These are phyloP conservation scores for Hylodesmum podocarpum DNA, from an alignment of 306 rosid species.

Conservation along the genomic window DNA sequence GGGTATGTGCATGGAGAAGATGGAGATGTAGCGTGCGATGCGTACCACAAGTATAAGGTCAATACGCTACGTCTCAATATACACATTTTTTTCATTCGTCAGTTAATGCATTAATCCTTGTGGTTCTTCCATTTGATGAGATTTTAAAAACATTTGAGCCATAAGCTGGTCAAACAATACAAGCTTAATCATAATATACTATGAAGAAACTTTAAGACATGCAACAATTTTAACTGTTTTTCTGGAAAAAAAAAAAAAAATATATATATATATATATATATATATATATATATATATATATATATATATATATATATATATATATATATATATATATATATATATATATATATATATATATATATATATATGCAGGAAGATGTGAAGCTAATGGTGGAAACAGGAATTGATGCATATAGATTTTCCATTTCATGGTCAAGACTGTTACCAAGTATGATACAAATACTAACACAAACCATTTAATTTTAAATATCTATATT, in stretches of 20 bases:
- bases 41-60: constrained; percentile 77
- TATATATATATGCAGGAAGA: constrained; percentile 63
- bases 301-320: too few relatives aligned
- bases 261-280: too few relatives aligned
- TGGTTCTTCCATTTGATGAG: neutral
- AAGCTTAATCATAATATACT: neutral
- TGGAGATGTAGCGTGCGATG: constrained; percentile 66
- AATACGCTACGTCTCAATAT: neutral
- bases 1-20: constrained; percentile 44
- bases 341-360: too few relatives aligned
- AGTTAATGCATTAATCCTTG: neutral
- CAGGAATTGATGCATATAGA: constrained; percentile 74
- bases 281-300: too few relatives aligned
- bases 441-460: constrained; percentile 63
- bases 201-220: too few relatives aligned
- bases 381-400: constrained; percentile 70
- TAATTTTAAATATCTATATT: neutral
- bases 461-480: neutral
- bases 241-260: too few relatives aligned
- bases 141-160: neutral
- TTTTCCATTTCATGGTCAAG: constrained; percentile 93
- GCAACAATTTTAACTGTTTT: neutral
- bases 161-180: neutral
- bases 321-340: too few relatives aligned
- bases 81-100: neutral